Evolutionary conservation across 495 filamentous ascomycete genomes (phyloP), one percentile per base, ranked within the genome.

Genomic region (Apodospora peruviana): DNA sequence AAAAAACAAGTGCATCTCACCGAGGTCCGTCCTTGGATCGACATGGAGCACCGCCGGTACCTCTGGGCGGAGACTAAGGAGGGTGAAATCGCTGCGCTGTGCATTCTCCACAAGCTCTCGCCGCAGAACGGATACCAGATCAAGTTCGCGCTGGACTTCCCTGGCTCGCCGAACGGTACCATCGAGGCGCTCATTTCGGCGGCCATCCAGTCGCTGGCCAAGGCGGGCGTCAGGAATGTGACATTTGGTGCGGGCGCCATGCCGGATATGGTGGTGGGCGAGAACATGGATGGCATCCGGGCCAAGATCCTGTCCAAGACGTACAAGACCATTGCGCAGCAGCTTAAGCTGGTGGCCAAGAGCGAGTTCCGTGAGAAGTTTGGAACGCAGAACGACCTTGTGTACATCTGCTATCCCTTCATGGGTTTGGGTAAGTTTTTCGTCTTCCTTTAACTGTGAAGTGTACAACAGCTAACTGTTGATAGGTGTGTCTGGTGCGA

Each of bases 91-190:
- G 79, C 75, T 35, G 85, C 85, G 12, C 76, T 95, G 43, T 82
- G 87, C 53, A 80, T 86, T 29, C 64, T 95, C 51, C 84, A 83
- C 48, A 83, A 84, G 60, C 78, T 95, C 21, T 78, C 83, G 17
- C 87, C 87, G 0, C 63, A 76, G 27, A 79, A 91, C 54, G 88
- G 88, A 47, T 89, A 86, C 75, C 88, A 95, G 69, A 82, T 93
- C 67, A 93, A 95, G 69, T 91, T 88, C 67, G 83, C 82, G 36
- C 79, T 93, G 48, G 88, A 91, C 62, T 93, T 95, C 74, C 88
- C 88, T 14, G 78, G 78, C 16, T 75, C 87, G 3, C 86, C 88
- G 2, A 84, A 75, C 47, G 89, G 88, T 47, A 83, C 83, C 27
- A 95, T 93, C 52, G 89, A 95, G 67, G 71, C 77, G 3, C 78